A percentile compares a stretch with the other conserved stretches of the same genome.
These are phyloP conservation scores for Cryptococcus deneoformans DNA, from an alignment of 1,284 basidiomycete genomes.

Conservation along the genomic window DNA sequence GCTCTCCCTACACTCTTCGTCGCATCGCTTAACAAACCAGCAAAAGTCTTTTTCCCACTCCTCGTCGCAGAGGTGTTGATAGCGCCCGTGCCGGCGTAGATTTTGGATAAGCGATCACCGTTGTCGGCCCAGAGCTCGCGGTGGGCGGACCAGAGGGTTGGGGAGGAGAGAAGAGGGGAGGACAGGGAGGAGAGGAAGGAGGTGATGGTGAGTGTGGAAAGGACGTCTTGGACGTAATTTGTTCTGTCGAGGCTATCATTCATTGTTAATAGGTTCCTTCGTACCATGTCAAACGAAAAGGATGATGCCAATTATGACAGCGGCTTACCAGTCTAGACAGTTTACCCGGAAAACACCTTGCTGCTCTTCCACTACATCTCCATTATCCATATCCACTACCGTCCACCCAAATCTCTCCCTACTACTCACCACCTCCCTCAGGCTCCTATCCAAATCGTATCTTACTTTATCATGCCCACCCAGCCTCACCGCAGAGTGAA, in stretches of 20 bases:
- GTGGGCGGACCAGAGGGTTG: slow-evolving; percentile 76
- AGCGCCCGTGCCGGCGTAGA: slow-evolving; percentile 96
- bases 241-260: slow-evolving; percentile 80
- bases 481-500: slow-evolving; percentile 78
- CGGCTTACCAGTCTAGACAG: slow-evolving; percentile 83
- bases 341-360: slow-evolving; percentile 91
- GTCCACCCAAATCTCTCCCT: slow-evolving; percentile 84
- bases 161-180: slow-evolving; percentile 26
- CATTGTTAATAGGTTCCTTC: slow-evolving; percentile 7
- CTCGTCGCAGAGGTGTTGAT: slow-evolving; percentile 95
- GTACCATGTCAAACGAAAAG: background rate
- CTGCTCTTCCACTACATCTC: slow-evolving; percentile 74
- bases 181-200: slow-evolving; percentile 43
- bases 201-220: slow-evolving; percentile 73
- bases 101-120: slow-evolving; percentile 78
- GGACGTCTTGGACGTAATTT: slow-evolving; percentile 95
- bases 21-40: slow-evolving; percentile 89
- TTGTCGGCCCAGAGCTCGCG: slow-evolving; percentile 97
- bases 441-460: slow-evolving; percentile 67
- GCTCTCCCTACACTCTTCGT: slow-evolving; percentile 88
- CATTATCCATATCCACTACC: slow-evolving; percentile 63
- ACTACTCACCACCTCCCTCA: slow-evolving; percentile 62
- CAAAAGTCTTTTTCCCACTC: slow-evolving; percentile 88
- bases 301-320: background rate
- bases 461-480: slow-evolving; percentile 85